These are phyloP conservation scores for Kappamyces sp. DNA, from an alignment of 192 early-diverging fungal genomes.

Conservation along the genomic window DNA sequence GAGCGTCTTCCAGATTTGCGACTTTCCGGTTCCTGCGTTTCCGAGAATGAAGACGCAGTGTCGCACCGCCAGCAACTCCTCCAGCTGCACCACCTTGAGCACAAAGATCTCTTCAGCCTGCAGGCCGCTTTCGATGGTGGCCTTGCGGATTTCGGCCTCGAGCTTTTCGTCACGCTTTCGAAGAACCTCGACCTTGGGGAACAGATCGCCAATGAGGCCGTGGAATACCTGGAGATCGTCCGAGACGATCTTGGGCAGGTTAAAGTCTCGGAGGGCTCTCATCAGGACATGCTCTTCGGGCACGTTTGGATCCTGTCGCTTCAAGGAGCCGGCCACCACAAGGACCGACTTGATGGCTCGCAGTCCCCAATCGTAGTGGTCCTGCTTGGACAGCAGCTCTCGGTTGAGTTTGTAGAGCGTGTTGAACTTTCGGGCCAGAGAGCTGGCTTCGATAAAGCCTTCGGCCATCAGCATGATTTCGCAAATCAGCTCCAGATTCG, in stretches of 20 bases:
- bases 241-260: slow-evolving; percentile 60
- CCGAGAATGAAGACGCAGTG: slow-evolving; percentile 68
- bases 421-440: slow-evolving; percentile 58
- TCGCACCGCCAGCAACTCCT: slow-evolving; percentile 58
- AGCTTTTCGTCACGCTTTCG: slow-evolving; percentile 55
- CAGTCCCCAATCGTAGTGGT: slow-evolving; percentile 67
- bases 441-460: slow-evolving; percentile 62
- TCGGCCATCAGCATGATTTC: slow-evolving; percentile 71
- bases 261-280: slow-evolving; percentile 63
- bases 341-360: slow-evolving; percentile 63
- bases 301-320: slow-evolving; percentile 53
- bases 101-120: slow-evolving; percentile 64
- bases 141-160: slow-evolving; percentile 59
- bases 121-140: slow-evolving; percentile 53
- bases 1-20: slow-evolving; percentile 64
- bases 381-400: slow-evolving; percentile 61
- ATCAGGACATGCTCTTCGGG: slow-evolving; percentile 62
- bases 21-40: slow-evolving; percentile 59
- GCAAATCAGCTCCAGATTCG: slow-evolving; percentile 60
- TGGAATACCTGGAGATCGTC: slow-evolving; percentile 64
- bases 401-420: slow-evolving; percentile 59
- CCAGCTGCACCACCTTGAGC: slow-evolving; percentile 56
- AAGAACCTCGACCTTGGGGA: slow-evolving; percentile 56
- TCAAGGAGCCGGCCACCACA: slow-evolving; percentile 59
- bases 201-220: slow-evolving; percentile 59